Conservation (phyloP, 2,329 filamentous ascomycete genomes). For the Alternaria sp. region DNA sequence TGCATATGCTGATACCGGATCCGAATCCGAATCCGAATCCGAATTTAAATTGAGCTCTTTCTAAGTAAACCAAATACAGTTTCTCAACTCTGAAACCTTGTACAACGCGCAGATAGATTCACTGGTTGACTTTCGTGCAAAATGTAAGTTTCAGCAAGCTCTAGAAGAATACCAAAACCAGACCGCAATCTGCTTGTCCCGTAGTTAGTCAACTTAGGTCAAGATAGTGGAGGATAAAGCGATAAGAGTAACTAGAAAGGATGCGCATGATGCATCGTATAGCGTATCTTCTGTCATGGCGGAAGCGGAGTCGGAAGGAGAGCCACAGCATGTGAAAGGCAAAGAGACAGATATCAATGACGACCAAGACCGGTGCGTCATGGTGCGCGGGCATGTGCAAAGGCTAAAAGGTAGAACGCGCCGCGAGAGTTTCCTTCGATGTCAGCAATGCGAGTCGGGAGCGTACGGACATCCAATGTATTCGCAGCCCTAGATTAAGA, state of each 20-base stretch:
- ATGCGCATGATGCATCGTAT: not conserved
- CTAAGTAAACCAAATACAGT: not conserved
- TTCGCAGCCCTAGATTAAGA: not conserved
- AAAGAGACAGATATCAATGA: not conserved
- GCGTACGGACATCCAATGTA: not conserved
- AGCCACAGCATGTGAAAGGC: not conserved
- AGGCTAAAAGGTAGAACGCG: not conserved
- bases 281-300: not conserved
- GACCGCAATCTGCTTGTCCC: not conserved
- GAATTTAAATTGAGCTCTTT: not conserved
- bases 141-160: not conserved
- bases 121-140: not conserved
- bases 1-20: not conserved
- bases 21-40: not conserved
- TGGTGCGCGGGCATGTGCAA: not conserved
- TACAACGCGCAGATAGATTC: not conserved
- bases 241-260: not conserved
- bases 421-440: not conserved
- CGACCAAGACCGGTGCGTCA: not conserved
- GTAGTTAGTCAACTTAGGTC: not conserved
- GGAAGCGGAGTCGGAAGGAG: not conserved
- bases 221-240: not conserved
- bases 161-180: not conserved
- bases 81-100: not conserved
- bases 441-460: not conserved